Conservation (phyloP, 225 moss, liverwort and hornwort species). For the Anthoceros angustus region DNA sequence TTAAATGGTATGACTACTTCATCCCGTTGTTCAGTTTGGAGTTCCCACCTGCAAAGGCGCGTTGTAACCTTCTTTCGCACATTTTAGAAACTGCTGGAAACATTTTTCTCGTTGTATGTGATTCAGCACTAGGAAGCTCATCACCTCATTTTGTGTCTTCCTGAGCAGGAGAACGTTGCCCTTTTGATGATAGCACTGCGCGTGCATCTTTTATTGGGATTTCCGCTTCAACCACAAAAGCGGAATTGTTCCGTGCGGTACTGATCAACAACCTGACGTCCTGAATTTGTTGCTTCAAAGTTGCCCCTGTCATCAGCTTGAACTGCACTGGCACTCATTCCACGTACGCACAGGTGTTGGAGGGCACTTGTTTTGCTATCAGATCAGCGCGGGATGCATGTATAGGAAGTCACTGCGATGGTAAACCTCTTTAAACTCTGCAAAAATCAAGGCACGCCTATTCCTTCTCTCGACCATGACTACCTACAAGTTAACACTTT, state of each 20-base stretch:
- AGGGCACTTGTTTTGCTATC: neutral
- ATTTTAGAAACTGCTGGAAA: neutral
- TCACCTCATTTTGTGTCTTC: neutral
- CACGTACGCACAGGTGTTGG: neutral
- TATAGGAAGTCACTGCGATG: neutral
- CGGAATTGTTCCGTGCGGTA: conserved; percentile 66
- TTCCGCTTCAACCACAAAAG: conserved; percentile 52
- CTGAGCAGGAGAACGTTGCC: conserved; percentile 74
- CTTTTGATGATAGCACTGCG: conserved; percentile 77
- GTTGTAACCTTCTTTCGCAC: no score
- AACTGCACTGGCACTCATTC: neutral
- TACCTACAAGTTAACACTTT: neutral
- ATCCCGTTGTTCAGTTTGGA: neutral
- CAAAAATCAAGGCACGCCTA: no score
- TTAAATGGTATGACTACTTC: conserved; percentile 38
- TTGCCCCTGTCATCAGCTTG: neutral
- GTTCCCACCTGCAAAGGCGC: neutral
- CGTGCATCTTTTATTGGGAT: conserved; percentile 87
- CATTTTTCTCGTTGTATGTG: neutral
- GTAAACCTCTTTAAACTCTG: neutral
- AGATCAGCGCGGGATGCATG: neutral
- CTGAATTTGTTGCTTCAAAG: neutral
- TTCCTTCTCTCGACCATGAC: no score
- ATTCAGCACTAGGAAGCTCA: neutral
- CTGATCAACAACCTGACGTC: conserved; percentile 8